These are phyloP conservation scores for Lentinus brumalis DNA, from an alignment of 768 basidiomycete genomes.

Conservation along the genomic window DNA sequence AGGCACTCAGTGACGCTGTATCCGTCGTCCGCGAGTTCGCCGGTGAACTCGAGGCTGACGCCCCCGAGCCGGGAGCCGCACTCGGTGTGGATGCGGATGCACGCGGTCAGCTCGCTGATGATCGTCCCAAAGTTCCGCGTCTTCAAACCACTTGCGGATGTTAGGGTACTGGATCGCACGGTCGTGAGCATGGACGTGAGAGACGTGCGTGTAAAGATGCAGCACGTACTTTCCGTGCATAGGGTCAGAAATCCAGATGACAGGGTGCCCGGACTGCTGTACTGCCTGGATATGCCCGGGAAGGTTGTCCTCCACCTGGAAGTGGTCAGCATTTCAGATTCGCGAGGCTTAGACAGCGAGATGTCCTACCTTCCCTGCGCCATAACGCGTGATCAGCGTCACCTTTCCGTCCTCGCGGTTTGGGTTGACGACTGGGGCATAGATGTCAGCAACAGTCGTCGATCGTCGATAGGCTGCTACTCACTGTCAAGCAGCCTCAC, in stretches of 20 bases:
- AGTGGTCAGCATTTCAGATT: neutral
- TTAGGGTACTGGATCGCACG: slow-evolving; percentile 65
- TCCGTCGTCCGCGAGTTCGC: slow-evolving; percentile 87
- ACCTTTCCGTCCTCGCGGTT: slow-evolving; percentile 80
- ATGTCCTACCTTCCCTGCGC: slow-evolving; percentile 71
- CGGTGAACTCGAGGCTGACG: slow-evolving; percentile 69
- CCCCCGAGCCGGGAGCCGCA: slow-evolving; percentile 75
- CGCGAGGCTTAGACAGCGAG: no score
- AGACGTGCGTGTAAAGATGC: neutral
- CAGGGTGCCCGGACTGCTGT: slow-evolving; percentile 77
- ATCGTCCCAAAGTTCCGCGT: slow-evolving; percentile 90
- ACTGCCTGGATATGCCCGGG: slow-evolving; percentile 83
- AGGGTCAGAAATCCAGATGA: slow-evolving; percentile 94
- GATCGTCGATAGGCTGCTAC: slow-evolving; percentile 25
- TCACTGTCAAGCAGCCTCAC: slow-evolving; percentile 73
- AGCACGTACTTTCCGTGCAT: slow-evolving; percentile 96
- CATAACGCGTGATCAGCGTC: slow-evolving; percentile 92
- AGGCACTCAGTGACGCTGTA: slow-evolving; percentile 96
- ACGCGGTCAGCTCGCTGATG: slow-evolving; percentile 82
- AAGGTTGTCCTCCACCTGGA: slow-evolving; percentile 72
- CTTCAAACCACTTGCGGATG: slow-evolving; percentile 80
- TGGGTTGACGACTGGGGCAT: slow-evolving; percentile 79
- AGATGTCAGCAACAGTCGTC: neutral
- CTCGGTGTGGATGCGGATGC: slow-evolving; percentile 76
- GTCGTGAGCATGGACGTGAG: neutral